Conservation (phyloP, 441 rosid species). For the Gossypium davidsonii region DNA sequence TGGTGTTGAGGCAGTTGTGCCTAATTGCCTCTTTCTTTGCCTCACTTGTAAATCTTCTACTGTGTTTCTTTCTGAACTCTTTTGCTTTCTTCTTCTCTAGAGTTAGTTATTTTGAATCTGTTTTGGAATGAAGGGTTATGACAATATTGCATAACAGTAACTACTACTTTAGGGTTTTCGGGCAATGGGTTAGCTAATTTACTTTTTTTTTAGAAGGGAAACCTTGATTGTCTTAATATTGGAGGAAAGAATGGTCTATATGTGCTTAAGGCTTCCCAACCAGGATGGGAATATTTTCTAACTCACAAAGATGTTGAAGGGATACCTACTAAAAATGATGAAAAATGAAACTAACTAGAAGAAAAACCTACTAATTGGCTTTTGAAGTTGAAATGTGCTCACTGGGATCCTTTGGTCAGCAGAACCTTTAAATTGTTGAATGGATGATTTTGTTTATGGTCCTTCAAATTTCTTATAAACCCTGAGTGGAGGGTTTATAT, state of each 20-base stretch:
- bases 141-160: background rate
- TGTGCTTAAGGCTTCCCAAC: background rate
- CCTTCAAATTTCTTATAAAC: background rate
- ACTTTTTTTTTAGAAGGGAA: background rate
- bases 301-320: background rate
- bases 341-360: background rate
- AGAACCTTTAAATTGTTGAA: background rate
- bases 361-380: background rate
- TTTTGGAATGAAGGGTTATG: background rate
- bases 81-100: background rate
- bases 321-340: background rate
- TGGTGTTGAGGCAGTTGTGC: background rate
- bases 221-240: background rate
- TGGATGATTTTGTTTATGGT: background rate
- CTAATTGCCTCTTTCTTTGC: background rate
- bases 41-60: background rate
- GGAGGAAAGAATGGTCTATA: background rate
- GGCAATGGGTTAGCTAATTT: background rate
- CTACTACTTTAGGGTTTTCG: background rate
- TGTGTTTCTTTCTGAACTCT: background rate
- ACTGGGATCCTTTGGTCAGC: background rate
- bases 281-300: background rate
- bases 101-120: background rate
- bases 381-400: background rate
- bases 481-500: background rate